Percentiles rank a stretch among this genome's conserved stretches.
Evolutionary conservation across 2,329 filamentous ascomycete species (phyloP).

Genomic region (Nemania diffusa): DNA sequence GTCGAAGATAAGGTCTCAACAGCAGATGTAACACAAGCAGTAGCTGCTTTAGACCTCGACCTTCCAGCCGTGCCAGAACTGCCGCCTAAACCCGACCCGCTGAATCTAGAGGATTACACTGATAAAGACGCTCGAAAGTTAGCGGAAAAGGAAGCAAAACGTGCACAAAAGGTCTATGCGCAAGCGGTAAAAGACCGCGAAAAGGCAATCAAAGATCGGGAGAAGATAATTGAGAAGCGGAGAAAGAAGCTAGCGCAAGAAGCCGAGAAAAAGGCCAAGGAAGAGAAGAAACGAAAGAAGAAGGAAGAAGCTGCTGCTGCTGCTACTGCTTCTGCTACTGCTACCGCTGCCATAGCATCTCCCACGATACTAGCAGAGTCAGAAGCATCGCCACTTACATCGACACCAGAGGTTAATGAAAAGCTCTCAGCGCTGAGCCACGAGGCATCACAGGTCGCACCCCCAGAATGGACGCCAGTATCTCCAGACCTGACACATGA

Average conservation of each 20-base stretch:
- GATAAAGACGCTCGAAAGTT: slow-evolving; percentile 74
- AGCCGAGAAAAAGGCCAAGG: slow-evolving; percentile 55
- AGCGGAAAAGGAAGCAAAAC: slow-evolving; percentile 74
- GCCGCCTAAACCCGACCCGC: slow-evolving; percentile 64
- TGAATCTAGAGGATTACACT: slow-evolving; percentile 67
- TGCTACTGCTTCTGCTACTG: slow-evolving; percentile 3
- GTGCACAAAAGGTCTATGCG: slow-evolving; percentile 71
- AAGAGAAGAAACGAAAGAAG: slow-evolving; percentile 46
- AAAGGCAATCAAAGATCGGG: slow-evolving; percentile 70
- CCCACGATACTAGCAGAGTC: slow-evolving; percentile 3
- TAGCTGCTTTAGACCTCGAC: slow-evolving; percentile 42
- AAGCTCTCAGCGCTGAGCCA: neutral
- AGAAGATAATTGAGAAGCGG: slow-evolving; percentile 68
- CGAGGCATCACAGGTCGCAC: neutral
- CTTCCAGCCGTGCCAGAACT: slow-evolving; percentile 59
- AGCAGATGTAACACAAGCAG: slow-evolving; percentile 32
- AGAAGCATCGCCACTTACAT: slow-evolving; percentile 9
- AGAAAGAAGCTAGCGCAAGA: slow-evolving; percentile 58
- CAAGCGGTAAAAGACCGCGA: slow-evolving; percentile 73
- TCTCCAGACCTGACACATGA: slow-evolving; percentile 12
- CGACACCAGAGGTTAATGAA: neutral
- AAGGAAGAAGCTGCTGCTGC: slow-evolving; percentile 32
- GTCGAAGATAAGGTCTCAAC: slow-evolving; percentile 24
- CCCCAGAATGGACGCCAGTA: slow-evolving; percentile 22
- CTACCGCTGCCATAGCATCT: slow-evolving; percentile 1